A percentile compares a stretch with the other conserved stretches of the same genome.
These are phyloP conservation scores for Sporobolomyces pararoseus DNA, from an alignment of 768 basidiomycete genomes.

Conservation along the genomic window DNA sequence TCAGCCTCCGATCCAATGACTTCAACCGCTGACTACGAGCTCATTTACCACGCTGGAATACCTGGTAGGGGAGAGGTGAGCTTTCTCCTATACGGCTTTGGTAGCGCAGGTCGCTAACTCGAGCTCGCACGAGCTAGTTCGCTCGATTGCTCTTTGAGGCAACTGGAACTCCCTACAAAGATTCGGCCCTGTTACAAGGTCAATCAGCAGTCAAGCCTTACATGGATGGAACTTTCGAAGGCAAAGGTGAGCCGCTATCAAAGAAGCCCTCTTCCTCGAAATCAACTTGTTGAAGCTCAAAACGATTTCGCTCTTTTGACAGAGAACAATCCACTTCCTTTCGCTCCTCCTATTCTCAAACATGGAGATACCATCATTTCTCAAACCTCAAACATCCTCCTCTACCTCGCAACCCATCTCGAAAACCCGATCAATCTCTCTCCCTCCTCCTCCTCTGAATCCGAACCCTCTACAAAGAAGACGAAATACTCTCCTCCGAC, in stretches of 20 bases:
- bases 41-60: slow-evolving; percentile 38
- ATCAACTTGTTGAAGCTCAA: no score
- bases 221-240: slow-evolving; percentile 15
- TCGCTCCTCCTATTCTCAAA: slow-evolving; percentile 54
- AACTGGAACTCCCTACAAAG: slow-evolving; percentile 25
- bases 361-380: slow-evolving; percentile 35
- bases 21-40: slow-evolving; percentile 37
- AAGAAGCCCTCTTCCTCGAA: background rate
- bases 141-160: slow-evolving; percentile 31
- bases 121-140: slow-evolving; percentile 18
- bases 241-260: background rate
- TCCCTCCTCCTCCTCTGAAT: background rate
- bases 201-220: slow-evolving; percentile 23
- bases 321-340: slow-evolving; percentile 46
- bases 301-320: background rate
- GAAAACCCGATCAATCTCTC: slow-evolving; percentile 22
- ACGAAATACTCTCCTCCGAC: slow-evolving; percentile 4
- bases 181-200: slow-evolving; percentile 5
- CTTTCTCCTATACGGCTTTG: background rate
- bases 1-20: background rate
- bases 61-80: slow-evolving; percentile 34
- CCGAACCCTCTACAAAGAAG: background rate
- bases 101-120: background rate
- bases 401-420: slow-evolving; percentile 40
- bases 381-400: slow-evolving; percentile 44